phyloP scores from a whole-genome alignment of 179 eudicot species.

The Beta lomatogona region DNA sequence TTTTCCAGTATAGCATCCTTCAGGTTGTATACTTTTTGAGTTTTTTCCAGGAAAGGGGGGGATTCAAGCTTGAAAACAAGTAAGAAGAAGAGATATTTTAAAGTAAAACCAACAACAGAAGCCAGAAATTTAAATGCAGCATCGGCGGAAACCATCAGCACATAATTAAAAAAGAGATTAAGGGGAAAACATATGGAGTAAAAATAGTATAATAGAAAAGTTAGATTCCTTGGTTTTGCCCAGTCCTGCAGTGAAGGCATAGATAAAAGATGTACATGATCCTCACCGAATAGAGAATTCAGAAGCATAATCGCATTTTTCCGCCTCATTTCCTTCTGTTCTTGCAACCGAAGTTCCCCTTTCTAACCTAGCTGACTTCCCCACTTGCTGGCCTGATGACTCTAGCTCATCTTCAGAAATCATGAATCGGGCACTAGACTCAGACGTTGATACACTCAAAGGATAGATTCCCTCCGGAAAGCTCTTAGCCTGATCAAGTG shows the following conservation, averaged over 20 bases:
- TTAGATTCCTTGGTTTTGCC: not conserved
- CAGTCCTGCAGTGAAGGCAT: not conserved
- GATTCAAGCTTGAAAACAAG: not conserved
- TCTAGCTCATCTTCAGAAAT: constrained; percentile 36
- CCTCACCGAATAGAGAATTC: constrained; percentile 41
- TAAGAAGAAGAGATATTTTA: not conserved
- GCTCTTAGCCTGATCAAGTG: constrained; percentile 9
- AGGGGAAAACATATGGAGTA: not conserved
- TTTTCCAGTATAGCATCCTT: not conserved
- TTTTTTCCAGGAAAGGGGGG: too few relatives aligned
- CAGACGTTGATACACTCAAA: constrained; percentile 34
- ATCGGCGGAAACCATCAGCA: not conserved
- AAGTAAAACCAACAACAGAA: not conserved
- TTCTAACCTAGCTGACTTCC: constrained; percentile 10
- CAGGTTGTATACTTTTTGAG: too few relatives aligned
- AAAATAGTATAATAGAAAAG: not conserved
- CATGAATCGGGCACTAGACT: constrained; percentile 35
- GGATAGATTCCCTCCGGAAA: constrained; percentile 19
- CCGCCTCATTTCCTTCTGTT: constrained; percentile 15
- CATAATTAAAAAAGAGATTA: not conserved
- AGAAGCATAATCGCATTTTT: constrained; percentile 20
- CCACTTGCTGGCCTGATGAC: constrained; percentile 30
- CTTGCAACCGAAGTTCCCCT: constrained; percentile 2
- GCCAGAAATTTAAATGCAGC: not conserved
- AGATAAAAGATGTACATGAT: constrained; percentile 9